Evolutionary conservation across 2,329 filamentous ascomycete species (phyloP).

Genomic region (Ceratocystiopsis minuta): DNA sequence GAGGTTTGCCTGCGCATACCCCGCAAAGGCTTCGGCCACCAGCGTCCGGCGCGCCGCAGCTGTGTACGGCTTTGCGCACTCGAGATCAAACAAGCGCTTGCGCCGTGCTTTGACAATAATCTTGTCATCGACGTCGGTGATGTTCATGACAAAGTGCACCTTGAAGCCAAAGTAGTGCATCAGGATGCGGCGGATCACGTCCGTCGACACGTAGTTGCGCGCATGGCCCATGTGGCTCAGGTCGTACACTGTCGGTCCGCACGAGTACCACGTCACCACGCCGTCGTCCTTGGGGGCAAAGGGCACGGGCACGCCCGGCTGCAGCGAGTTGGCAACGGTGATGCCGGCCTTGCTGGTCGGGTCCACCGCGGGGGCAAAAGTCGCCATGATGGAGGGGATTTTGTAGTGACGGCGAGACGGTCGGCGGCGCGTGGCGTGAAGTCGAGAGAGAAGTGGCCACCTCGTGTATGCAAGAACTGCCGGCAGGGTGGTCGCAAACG

Average conservation of each 20-base stretch:
- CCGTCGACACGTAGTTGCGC: constrained; percentile 59
- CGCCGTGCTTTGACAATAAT: constrained; percentile 14
- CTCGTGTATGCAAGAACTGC: too few relatives aligned
- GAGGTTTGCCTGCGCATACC: constrained; percentile 12
- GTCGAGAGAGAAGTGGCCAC: too few relatives aligned
- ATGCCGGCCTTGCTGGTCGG: constrained; percentile 18
- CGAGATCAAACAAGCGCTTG: constrained; percentile 11
- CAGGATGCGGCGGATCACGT: constrained; percentile 55
- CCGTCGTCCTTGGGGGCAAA: constrained; percentile 9
- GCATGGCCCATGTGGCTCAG: constrained; percentile 60
- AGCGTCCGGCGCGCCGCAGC: constrained; percentile 8
- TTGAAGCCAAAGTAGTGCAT: constrained; percentile 53
- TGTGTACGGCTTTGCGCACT: constrained; percentile 8
- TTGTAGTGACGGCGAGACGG: too few relatives aligned
- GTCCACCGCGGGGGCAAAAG: too few relatives aligned
- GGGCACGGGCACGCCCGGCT: constrained; percentile 45
- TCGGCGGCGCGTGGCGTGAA: too few relatives aligned
- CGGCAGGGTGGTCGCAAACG: too few relatives aligned
- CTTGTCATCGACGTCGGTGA: constrained; percentile 54
- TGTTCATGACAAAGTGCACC: constrained; percentile 60
- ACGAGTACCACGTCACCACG: constrained; percentile 11
- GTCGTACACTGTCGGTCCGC: constrained; percentile 37
- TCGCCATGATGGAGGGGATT: too few relatives aligned
- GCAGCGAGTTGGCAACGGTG: constrained; percentile 66
- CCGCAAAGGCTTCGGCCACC: constrained; percentile 8